A percentile compares a stretch with the other conserved stretches of the same genome.
Evolutionary conservation across 2,329 filamentous ascomycete genomes (phyloP).

Genomic region (Monilinia vaccinii-corymbosi): DNA sequence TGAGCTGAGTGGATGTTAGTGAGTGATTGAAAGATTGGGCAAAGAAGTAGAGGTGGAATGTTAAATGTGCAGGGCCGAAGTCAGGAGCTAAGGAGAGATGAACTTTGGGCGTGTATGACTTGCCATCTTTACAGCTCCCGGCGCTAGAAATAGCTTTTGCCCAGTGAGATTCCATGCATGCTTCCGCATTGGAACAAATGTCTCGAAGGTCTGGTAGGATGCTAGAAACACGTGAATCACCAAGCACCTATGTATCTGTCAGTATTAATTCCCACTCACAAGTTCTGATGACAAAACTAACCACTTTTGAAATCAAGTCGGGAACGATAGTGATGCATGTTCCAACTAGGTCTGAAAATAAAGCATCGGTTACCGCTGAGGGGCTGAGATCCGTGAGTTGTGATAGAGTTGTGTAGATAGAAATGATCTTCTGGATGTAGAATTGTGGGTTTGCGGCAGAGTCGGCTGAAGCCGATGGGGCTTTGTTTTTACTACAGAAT

Average conservation of each 20-base stretch:
- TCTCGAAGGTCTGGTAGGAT: conserved; percentile 33
- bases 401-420: conserved; percentile 8
- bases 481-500: neutral
- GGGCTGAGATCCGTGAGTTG: conserved; percentile 26
- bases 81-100: neutral
- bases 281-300: neutral
- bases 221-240: conserved; percentile 25
- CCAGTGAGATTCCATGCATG: conserved; percentile 38
- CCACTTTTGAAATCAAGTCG: neutral
- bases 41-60: neutral
- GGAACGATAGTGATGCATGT: conserved; percentile 27
- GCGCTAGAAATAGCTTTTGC: conserved; percentile 29
- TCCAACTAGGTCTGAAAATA: conserved; percentile 32
- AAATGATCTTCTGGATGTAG: conserved; percentile 1
- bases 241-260: conserved; percentile 28
- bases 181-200: conserved; percentile 38
- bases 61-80: neutral
- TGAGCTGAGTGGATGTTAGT: conserved; percentile 23
- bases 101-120: neutral
- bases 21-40: conserved; percentile 6
- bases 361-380: conserved; percentile 26
- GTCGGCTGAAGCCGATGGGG: neutral
- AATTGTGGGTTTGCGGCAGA: neutral
- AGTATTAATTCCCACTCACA: neutral
- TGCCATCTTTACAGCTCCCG: conserved; percentile 16